These are phyloP conservation scores for Naegleria gruberi DNA, from an alignment of 208 protist genomes.

Conservation along the genomic window DNA sequence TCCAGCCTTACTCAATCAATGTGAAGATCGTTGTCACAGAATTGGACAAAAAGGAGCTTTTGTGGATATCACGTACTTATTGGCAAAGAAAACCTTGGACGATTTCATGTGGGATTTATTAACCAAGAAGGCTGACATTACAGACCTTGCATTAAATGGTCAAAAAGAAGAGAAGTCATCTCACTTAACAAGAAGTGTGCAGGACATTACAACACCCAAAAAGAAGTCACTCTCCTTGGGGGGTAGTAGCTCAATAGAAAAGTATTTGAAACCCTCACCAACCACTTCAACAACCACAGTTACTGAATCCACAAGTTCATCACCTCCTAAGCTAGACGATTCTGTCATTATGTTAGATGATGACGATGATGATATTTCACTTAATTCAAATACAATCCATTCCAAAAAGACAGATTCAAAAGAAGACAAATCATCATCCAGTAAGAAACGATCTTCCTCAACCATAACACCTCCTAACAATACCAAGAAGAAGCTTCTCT, in stretches of 20 bases:
- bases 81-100: not conserved
- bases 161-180: not conserved
- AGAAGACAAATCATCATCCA: not conserved
- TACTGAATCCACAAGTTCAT: not conserved
- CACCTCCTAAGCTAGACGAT: not conserved
- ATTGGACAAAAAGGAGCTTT: slow-evolving; percentile 76
- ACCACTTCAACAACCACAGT: not conserved
- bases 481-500: not conserved
- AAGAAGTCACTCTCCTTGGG: not conserved
- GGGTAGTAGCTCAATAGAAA: not conserved
- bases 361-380: not conserved
- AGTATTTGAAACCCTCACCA: not conserved
- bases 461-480: not conserved
- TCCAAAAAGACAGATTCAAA: not conserved
- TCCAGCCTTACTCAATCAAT: slow-evolving; percentile 84
- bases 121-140: not conserved
- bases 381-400: too few species aligned
- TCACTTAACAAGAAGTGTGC: not conserved
- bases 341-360: not conserved
- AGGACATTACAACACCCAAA: not conserved
- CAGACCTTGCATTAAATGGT: not conserved
- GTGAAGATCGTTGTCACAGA: slow-evolving; percentile 90
- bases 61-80: slow-evolving; percentile 75
- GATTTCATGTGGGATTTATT: not conserved
- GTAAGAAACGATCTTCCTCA: not conserved